Conservation (phyloP, 2,329 filamentous ascomycete genomes). For the Ophiostoma piceae region DNA sequence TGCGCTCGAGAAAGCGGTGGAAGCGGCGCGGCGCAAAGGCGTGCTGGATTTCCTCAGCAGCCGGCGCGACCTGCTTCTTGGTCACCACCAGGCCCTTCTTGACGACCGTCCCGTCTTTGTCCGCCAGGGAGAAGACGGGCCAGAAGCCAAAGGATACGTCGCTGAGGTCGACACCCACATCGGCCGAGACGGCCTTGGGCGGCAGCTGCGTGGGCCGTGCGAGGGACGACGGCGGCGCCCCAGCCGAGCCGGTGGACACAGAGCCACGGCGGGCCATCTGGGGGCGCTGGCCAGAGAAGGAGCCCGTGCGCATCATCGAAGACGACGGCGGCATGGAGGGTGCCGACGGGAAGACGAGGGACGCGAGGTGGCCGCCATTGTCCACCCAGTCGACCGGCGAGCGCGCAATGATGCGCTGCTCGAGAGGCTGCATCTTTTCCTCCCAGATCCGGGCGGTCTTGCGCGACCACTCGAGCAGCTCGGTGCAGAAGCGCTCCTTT, state of each 20-base stretch:
- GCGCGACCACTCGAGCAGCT: neutral
- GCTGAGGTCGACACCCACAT: neutral
- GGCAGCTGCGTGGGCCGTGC: neutral
- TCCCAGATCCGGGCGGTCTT: neutral
- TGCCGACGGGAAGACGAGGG: neutral
- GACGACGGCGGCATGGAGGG: neutral
- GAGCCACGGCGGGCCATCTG: neutral
- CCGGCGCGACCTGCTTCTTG: neutral
- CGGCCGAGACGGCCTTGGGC: neutral
- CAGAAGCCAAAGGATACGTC: slow-evolving; percentile 15
- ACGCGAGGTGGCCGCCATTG: neutral
- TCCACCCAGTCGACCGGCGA: neutral
- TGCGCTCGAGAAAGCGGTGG: neutral
- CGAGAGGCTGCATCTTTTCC: neutral
- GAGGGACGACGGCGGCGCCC: neutral
- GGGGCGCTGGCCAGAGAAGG: neutral
- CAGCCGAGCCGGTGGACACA: neutral
- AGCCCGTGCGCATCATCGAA: neutral
- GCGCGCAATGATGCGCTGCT: neutral
- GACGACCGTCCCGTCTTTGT: neutral
- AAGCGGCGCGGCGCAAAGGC: neutral
- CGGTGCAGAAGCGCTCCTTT: neutral
- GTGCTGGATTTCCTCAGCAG: neutral
- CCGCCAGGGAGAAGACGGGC: slow-evolving; percentile 14
- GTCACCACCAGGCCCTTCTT: neutral